Base-by-base conservation (phyloP, 352 stramenopile genomes). In the Aphanomyces cochlioides region DNA sequence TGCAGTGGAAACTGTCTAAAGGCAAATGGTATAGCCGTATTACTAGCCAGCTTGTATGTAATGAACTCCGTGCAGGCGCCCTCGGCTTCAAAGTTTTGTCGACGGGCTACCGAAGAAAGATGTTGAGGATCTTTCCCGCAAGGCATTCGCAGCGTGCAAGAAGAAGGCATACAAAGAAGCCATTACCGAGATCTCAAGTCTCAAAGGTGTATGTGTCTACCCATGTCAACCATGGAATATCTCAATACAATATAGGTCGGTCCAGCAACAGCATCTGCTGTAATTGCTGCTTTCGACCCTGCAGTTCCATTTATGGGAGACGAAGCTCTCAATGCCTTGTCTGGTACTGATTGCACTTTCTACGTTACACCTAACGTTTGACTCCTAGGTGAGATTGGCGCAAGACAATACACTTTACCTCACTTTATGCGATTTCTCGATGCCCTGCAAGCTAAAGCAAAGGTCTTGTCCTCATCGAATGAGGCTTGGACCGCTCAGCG, bases 1-100 rank as follows among this genome's bases (percentile, higher is more conserved):
- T 93, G 84, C 70, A 90, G 66, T 93, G 85, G 85, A 93, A 92
- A 71, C 81, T 93, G 47, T 90, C 84, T 72, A 93, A 92, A 64
- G 85, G 84, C 47, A 93, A 93, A 76, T 93, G 84, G 85, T 91
- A 56, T 28, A 73, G 47, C 19, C 28, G n/a, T 6, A 10, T 64
- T 13, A 28, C 38, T 3, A 2, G 43, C 7, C 28, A 15, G 19
- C 12, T 75, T 39, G 15, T 13, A 70, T 38, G 38, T 38, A 45
- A 17, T 66, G 48, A 28, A 47, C 7, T 13, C 15, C 7, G 8
- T 39, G 40, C 53, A 90, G 84, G 84, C 78, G 85, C 34, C 83
- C 85, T 15, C 77, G 87, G 72, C 72, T 93, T 47, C 88, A 91
- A 77, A 90, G 90, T 69, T 93, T 80, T 71, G 72, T 92, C 0